Evolutionary conservation across 2,329 filamentous ascomycete species (phyloP), one percentile per base, ranked within the genome.

Genomic region (Delphinella strobiligena): DNA sequence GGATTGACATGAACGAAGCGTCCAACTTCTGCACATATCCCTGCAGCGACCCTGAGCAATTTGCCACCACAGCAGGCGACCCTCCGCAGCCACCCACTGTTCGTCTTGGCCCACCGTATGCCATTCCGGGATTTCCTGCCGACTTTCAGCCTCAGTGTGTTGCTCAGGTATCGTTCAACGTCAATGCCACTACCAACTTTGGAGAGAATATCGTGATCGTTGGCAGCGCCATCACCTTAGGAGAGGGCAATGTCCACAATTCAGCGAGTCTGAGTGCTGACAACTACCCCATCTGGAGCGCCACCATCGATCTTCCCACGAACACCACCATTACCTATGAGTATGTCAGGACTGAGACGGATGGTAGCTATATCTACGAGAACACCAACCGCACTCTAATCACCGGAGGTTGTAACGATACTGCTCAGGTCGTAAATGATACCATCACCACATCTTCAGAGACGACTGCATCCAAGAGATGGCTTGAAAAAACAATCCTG

Each of bases 91-190:
- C 80, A 31, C 75, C 78, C 1, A 62, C 76, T 1, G 70, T 85
- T 5, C 70, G 82, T 19, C 50, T 61, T 9, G 62, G 71, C 34
- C 22, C 22, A 27, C 80, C 80, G 2, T 67, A 79, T 18, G 62
- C 72, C 0, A 68, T 88, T 15, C 76, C 80, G 2, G 82, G 82
- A 0, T 88, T 82, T 54, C 74, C 80, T 0, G 65, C 63, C 27
- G 68, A 71, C 19, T 83, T 84, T 60, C 80, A 85, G 53, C 80
- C 80, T 3, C 42, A 51, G 38, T 59, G 56, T 47, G 48, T 55
- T 22, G 47, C 56, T 9, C 41, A 47, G 9, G 49, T 56, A 30
- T 52, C 50, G 3, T 59, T 59, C 50, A 53, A 51, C 27, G 55
- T 59, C 22, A 48, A 55, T 27, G 56, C 55, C 4, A 45, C 37